These are phyloP conservation scores for Leonotis leonurus DNA, from an alignment of 257 asterid genomes.

Conservation along the genomic window DNA sequence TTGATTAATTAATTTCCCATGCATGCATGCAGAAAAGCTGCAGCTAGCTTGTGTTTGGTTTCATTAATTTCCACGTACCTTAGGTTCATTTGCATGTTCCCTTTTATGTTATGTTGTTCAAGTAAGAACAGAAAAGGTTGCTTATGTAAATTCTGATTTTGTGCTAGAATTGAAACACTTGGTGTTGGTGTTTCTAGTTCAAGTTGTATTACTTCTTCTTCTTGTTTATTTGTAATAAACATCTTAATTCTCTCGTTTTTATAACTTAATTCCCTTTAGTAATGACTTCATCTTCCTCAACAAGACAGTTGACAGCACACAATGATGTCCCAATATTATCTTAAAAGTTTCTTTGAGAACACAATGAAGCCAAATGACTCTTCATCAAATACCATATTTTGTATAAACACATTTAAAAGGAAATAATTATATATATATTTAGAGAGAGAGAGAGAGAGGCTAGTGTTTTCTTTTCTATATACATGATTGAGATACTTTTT, in stretches of 20 bases:
- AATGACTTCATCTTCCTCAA: background rate
- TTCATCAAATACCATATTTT: no score
- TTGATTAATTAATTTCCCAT: background rate
- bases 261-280: no score
- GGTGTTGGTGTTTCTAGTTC: background rate
- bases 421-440: background rate
- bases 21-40: no score
- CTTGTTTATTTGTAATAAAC: background rate
- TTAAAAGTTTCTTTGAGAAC: background rate
- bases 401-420: background rate
- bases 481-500: background rate
- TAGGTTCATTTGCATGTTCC: background rate
- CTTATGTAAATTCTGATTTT: background rate
- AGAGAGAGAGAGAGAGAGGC: constrained; percentile 7
- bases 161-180: background rate
- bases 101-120: background rate
- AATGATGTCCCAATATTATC: background rate
- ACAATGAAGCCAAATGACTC: background rate
- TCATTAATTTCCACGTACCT: background rate
- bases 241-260: background rate
- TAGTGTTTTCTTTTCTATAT: background rate
- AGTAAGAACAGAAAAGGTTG: background rate
- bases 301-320: background rate
- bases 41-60: background rate
- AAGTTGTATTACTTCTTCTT: background rate